Base-by-base conservation (phyloP, 805 yeast species). In the Babjeviella inositovora region DNA sequence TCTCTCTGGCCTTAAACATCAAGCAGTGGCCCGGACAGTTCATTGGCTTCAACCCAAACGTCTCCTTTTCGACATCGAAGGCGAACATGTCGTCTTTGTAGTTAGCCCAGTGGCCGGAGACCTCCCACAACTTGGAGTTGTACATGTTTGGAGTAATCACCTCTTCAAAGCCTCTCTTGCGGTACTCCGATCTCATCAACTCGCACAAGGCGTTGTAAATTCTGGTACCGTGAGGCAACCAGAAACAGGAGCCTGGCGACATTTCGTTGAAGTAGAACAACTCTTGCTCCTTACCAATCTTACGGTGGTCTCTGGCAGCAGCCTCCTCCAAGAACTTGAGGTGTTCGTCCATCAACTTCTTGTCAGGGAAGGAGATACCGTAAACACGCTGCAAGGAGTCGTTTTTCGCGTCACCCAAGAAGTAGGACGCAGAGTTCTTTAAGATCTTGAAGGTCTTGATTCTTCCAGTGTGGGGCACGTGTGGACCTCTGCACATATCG, bases 201-300 rank as follows among this genome's bases (percentile, higher is more conserved):
- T 79, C 84, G 37, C 72, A 70, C 50, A 90, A 62, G 29, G 81
- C 69, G 53, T 81, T 81, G 66, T 90, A 90, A 45, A 90, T 90
- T 58, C 97, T 77, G 23, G 99, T 73, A 54, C 99, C 99, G 44
- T 87, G 98, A 24, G 99, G 99, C 41, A 90, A 66, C 97, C 97
- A 90, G 70, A 90, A 90, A 30, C 93, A 85, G 19, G 92, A 72
- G 35, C 99, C 99, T 26, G 99, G 99, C 11, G 95, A 80, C 76
- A 87, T 57, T 53, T 90, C 98, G 52, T 90, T 71, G 69, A 90
- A 90, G 54, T 75, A 70, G 57, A 85, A 90, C 43, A 90, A 65
- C 46, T 90, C 97, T 57, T 90, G 98, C 41, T 90, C 97, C 42
- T 59, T 76, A 50, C 99, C 99, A 35, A 90, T 75, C 54, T 74